phyloP scores from a whole-genome alignment of 306 rosid species.

The Sophora flavescens region DNA sequence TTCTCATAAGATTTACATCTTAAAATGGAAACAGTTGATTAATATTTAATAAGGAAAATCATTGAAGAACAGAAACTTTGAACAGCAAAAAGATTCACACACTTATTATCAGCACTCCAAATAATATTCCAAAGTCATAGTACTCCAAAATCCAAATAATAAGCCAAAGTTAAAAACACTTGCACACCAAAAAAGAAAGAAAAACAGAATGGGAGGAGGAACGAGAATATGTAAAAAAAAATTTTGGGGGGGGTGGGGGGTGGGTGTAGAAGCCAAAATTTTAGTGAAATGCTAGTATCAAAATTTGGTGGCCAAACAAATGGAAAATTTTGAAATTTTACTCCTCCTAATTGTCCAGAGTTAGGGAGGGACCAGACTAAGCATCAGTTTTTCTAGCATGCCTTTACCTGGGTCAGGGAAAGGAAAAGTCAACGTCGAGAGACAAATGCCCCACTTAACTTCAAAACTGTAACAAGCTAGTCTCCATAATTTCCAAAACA shows the following conservation, averaged over 20 bases:
- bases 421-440: background rate
- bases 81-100: background rate
- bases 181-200: background rate
- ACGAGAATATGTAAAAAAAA: constrained; percentile 8
- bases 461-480: constrained; percentile 10
- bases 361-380: background rate
- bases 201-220: background rate
- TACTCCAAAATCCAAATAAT: constrained; percentile 14
- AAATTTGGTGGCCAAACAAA: background rate
- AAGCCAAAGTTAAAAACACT: background rate
- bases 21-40: constrained; percentile 41
- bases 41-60: constrained; percentile 23
- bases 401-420: constrained; percentile 1
- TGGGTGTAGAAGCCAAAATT: too few relatives aligned
- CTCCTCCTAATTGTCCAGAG: constrained; percentile 3
- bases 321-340: background rate
- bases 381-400: background rate
- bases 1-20: constrained; percentile 94
- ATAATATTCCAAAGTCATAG: background rate
- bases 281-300: background rate
- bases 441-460: background rate
- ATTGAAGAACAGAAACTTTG: constrained; percentile 16
- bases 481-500: background rate
- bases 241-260: too few relatives aligned
- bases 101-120: background rate